Percentiles rank a stretch among this genome's conserved stretches.
Conservation (phyloP, 805 yeast genomes). For the Candida michaelii region DNA sequence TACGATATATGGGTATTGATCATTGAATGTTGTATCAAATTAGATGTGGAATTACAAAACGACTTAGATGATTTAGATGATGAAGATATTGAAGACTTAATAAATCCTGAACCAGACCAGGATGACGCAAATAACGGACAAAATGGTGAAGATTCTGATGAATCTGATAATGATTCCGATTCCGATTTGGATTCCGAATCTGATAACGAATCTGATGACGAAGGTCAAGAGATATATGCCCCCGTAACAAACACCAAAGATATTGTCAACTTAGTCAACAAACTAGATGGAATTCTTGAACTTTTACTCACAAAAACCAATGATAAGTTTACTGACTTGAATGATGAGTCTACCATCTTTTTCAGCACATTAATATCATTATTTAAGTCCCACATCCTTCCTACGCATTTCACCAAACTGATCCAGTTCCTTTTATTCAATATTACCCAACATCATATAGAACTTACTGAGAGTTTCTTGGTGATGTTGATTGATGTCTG, state of each 20-base stretch:
- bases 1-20: conserved; percentile 76
- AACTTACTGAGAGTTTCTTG: conserved; percentile 79
- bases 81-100: conserved; percentile 53
- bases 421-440: conserved; percentile 84
- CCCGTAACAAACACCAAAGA: conserved; percentile 40
- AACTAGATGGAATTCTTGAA: conserved; percentile 69
- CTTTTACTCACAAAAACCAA: conserved; percentile 50
- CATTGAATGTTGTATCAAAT: conserved; percentile 74
- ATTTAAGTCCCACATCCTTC: conserved; percentile 79
- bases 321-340: conserved; percentile 2
- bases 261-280: conserved; percentile 56
- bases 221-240: conserved; percentile 15
- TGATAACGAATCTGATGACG: conserved; percentile 23
- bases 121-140: conserved; percentile 17
- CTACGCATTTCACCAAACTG: conserved; percentile 89
- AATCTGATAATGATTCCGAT: conserved; percentile 17
- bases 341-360: conserved; percentile 54
- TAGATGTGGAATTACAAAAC: conserved; percentile 91
- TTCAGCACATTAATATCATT: conserved; percentile 74
- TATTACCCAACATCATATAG: conserved; percentile 77
- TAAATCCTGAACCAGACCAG: conserved; percentile 47
- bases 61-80: conserved; percentile 84
- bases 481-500: conserved; percentile 82
- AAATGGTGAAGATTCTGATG: conserved; percentile 32
- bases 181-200: conserved; percentile 16